Base-by-base conservation (phyloP, 2,329 filamentous ascomycete genomes). In the Trichophyton schoenleinii region DNA sequence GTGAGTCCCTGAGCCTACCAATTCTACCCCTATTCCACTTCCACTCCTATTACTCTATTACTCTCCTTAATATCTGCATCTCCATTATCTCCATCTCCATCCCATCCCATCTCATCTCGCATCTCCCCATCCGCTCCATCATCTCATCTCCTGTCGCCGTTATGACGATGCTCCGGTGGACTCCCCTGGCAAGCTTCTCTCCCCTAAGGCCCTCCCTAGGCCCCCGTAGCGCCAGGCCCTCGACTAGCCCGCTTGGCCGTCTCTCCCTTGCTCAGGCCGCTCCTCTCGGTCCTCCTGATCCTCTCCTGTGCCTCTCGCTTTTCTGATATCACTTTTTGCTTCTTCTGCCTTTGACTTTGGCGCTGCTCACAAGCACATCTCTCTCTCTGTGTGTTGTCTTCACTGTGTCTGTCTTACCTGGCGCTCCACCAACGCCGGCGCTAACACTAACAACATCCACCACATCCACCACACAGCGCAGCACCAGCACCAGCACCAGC, bases 1-100 rank as follows among this genome's bases (percentile, higher is more conserved):
- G 81, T 84, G 73, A 76, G 80, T 75, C 42, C 58, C 38, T 63
- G 25, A 28, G 25, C 25, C 25, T 28, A 28, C 25, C 25, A 28
- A 28, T 3, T 3, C 22, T 22, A 3, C 22, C 25, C 64, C 61
- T 57, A 61, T 63, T 25, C 36, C 34, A 41, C 62, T 18, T 18
- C 18, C 18, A 18, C 18, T n/a, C n/a, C 18, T 18, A 18, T 18
- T 18, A 18, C 18, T 18, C 18, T 18, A 18, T 18, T 18, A 18
- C 18, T 18, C 18, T 18, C 61, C 53, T 31, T 60, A 58, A 59
- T 42, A 28, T 42, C 34, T 28, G 3, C 20, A 18, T 6, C 8
- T 25, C 46, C 25, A 28, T 62, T 59, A 62, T 57, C 52, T 63
- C 60, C 57, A 31, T 25, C 9, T 15, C 31, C 34, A 22, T 36